A percentile compares a stretch with the other conserved stretches of the same genome.
Conservation (phyloP, 1,139 yeast species). For the Pichia sp. region DNA sequence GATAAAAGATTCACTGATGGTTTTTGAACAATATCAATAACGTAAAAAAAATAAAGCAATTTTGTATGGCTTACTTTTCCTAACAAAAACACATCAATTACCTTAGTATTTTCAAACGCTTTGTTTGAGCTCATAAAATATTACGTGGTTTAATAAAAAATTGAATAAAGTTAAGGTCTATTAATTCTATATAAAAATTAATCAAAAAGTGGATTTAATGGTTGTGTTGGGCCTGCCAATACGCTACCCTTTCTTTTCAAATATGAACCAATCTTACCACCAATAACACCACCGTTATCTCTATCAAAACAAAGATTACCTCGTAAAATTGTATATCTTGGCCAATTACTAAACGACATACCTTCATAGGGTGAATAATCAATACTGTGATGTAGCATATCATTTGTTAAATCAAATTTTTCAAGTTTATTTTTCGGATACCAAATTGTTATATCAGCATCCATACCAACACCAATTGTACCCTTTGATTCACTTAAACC, state of each 20-base stretch:
- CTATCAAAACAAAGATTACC: constrained; percentile 35
- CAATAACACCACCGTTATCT: constrained; percentile 29
- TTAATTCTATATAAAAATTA: not conserved
- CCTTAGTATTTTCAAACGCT: too few species aligned
- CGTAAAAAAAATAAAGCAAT: too few species aligned
- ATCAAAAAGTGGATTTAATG: constrained; percentile 5
- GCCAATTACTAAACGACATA: constrained; percentile 39
- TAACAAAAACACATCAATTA: too few species aligned
- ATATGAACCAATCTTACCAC: constrained; percentile 25
- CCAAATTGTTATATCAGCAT: constrained; percentile 78
- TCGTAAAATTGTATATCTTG: constrained; percentile 37
- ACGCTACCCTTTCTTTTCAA: constrained; percentile 25
- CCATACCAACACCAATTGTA: constrained; percentile 59
- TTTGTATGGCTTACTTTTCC: too few species aligned
- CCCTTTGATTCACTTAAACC: constrained; percentile 72
- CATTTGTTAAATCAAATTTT: constrained; percentile 30
- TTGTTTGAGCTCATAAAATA: too few species aligned
- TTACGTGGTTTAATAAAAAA: too few species aligned
- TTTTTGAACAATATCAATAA: too few species aligned
- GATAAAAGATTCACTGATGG: too few species aligned
- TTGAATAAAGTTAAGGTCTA: not conserved
- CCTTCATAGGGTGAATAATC: constrained; percentile 45
- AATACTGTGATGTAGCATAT: constrained; percentile 36
- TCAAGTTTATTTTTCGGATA: constrained; percentile 47
- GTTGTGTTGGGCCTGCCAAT: constrained; percentile 5